Evolutionary conservation across 228 moss, liverwort and hornwort genomes (phyloP), one percentile per base, ranked within the genome.

Genomic region (Sphagnum fallax): DNA sequence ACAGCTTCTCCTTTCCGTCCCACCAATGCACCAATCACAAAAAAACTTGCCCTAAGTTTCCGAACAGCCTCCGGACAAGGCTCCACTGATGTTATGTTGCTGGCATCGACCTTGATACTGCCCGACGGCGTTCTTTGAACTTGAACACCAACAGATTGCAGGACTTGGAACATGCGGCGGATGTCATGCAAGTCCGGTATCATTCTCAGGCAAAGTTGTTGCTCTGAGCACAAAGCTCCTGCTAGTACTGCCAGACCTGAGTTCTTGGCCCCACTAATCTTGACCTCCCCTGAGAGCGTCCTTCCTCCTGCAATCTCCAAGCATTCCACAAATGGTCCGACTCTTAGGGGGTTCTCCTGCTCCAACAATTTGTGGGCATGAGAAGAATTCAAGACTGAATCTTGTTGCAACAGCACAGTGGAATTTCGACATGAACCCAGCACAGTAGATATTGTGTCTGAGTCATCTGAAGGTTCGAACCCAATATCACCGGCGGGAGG

Each of bases 1-100:
- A 92, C 78, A 50, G 97, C 98, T 81, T 98, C 91, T 69, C 98
- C 98, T 71, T 79, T 82, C 67, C 97, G 78, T 52, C 93, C 93
- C 48, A 98, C 52, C 48, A 98, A 84, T 52, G 93, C 87, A 52
- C 97, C 97, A 65, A 93, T 83, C 50, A 98, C 89, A 65, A 98
- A 98, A 67, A 98, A 98, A 74, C 97, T 89, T 58, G 97, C 97
- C 73, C 97, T 79, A 62, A 98, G 67, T 73, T 93, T 91, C 48
- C 84, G 80, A 60, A 90, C 93, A 52, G 84, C 81, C 49, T 91
- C 89, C 63, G 87, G 74, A 63, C 90, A 91, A 6, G 97, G 97
- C 76, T 93, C 85, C 49, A 89, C 86, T 50, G 91, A 90, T 5
- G 82, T 86, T 71, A 98, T 67, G 18, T 84, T 72, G 69, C 93